Percentiles rank a stretch among this genome's conserved stretches.
These are phyloP conservation scores for Leccinum pellstonianum DNA, from an alignment of 768 basidiomycete genomes.

Conservation along the genomic window DNA sequence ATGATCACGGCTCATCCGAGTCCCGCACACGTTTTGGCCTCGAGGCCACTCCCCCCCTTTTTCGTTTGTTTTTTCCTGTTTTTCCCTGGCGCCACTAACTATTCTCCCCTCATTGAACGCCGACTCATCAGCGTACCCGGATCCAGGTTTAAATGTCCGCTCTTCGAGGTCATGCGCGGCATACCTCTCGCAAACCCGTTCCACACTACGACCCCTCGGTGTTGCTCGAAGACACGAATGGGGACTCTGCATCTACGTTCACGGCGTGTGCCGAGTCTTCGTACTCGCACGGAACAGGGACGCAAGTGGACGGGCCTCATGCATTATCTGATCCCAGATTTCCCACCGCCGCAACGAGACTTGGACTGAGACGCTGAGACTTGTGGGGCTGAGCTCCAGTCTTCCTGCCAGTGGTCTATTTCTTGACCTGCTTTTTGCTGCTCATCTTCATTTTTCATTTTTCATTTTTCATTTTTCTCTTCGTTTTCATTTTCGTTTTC, in stretches of 20 bases:
- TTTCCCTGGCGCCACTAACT: too few species aligned
- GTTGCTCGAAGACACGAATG: constrained; percentile 21
- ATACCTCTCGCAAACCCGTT: constrained; percentile 54
- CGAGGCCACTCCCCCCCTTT: too few species aligned
- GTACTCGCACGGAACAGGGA: constrained; percentile 24
- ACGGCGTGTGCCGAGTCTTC: constrained; percentile 28
- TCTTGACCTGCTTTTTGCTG: neutral
- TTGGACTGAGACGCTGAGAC: constrained; percentile 10
- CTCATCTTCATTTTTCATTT: neutral
- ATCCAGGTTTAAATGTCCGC: too few species aligned
- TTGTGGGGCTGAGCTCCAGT: neutral
- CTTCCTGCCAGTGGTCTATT: neutral
- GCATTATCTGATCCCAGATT: constrained; percentile 61
- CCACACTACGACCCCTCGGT: constrained; percentile 45
- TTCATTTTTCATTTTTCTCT: neutral
- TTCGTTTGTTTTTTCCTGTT: too few species aligned
- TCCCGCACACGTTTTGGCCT: too few species aligned
- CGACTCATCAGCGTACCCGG: too few species aligned
- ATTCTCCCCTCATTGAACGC: too few species aligned
- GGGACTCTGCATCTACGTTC: constrained; percentile 22
- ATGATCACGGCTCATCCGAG: too few species aligned
- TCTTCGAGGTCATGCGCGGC: constrained; percentile 18
- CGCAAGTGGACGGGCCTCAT: constrained; percentile 32
- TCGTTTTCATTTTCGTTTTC: neutral
- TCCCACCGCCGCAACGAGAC: constrained; percentile 41